Evolutionary conservation across 371 early-diverging fungal species (phyloP).

Genomic region (Encephalitozoon romaleae): DNA sequence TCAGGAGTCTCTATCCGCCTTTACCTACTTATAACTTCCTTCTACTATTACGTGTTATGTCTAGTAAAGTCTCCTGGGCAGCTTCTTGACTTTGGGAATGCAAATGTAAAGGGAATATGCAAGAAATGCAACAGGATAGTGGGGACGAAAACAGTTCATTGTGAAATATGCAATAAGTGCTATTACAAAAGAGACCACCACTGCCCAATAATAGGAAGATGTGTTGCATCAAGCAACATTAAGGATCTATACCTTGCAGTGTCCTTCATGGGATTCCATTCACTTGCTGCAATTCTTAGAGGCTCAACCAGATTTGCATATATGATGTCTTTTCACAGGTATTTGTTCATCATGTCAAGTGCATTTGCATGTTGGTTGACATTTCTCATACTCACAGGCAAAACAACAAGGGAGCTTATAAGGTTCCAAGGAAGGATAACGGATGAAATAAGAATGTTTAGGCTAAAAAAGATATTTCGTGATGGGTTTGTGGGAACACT

Average conservation of each 20-base stretch:
- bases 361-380: constrained; percentile 23
- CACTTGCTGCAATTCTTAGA: neutral
- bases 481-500: neutral
- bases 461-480: neutral
- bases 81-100: constrained; percentile 23
- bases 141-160: constrained; percentile 48
- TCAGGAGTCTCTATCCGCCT: neutral
- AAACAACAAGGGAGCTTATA: constrained; percentile 32
- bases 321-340: constrained; percentile 13
- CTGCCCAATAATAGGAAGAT: constrained; percentile 57
- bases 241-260: constrained; percentile 30
- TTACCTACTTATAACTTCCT: constrained; percentile 27
- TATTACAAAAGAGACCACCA: constrained; percentile 59
- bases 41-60: constrained; percentile 12
- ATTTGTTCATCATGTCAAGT: neutral
- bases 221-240: constrained; percentile 54
- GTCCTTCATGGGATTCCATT: constrained; percentile 15
- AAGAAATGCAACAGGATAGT: constrained; percentile 50
- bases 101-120: constrained; percentile 46
- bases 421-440: neutral
- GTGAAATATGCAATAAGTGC: constrained; percentile 56
- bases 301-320: neutral
- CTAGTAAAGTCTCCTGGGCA: constrained; percentile 18
- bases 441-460: neutral
- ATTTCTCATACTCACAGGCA: constrained; percentile 13